These are phyloP conservation scores for Aureobasidium namibiae DNA, from an alignment of 2,329 filamentous ascomycete genomes.

Conservation along the genomic window DNA sequence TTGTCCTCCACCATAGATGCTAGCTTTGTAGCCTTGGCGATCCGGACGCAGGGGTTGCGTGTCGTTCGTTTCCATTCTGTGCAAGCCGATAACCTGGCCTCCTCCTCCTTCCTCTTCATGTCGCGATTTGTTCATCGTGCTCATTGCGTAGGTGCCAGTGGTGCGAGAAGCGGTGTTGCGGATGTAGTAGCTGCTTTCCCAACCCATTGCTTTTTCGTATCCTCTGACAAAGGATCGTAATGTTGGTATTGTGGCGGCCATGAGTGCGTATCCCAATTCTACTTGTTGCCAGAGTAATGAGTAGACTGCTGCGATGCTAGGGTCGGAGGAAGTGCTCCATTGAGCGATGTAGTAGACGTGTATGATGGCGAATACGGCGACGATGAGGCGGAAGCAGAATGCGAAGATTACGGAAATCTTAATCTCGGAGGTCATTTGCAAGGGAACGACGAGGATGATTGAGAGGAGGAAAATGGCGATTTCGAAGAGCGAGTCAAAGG, in stretches of 20 bases:
- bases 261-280: constrained; percentile 23
- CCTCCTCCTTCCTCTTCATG: background rate
- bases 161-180: background rate
- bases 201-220: constrained; percentile 20
- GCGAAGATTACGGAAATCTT: constrained; percentile 23
- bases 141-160: background rate
- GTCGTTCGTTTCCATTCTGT: background rate
- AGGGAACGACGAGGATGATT: constrained; percentile 20
- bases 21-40: background rate
- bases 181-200: constrained; percentile 11
- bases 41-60: background rate
- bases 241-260: constrained; percentile 24
- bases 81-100: background rate
- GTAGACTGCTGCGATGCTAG: constrained; percentile 18
- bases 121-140: background rate
- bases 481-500: constrained; percentile 22
- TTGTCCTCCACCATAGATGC: background rate
- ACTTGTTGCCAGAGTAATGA: constrained; percentile 23
- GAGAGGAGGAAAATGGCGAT: constrained; percentile 19
- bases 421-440: constrained; percentile 24
- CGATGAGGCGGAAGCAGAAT: constrained; percentile 21
- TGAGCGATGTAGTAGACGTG: constrained; percentile 13
- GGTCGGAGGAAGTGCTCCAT: constrained; percentile 13
- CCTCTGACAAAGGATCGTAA: constrained; percentile 23
- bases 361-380: constrained; percentile 14